These are phyloP conservation scores for Alnus rubra DNA, from an alignment of 306 rosid species.

Conservation along the genomic window DNA sequence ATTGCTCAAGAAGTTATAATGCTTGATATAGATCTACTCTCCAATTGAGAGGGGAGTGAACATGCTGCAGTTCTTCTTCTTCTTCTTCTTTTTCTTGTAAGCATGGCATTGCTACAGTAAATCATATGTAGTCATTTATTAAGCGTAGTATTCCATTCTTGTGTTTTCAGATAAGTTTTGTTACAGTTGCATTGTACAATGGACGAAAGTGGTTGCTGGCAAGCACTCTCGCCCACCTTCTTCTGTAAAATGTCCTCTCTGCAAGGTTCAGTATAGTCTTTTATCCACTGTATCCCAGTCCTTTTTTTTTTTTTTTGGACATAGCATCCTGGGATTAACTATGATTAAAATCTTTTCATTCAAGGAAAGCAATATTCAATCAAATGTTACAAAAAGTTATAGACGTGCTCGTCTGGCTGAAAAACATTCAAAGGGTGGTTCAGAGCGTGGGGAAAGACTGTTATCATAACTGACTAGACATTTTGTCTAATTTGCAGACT, in stretches of 20 bases:
- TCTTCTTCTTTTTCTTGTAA: background rate
- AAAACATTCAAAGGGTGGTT: background rate
- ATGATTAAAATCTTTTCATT: background rate
- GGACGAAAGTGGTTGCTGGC: constrained; percentile 71
- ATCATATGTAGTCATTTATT: background rate
- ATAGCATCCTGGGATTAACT: background rate
- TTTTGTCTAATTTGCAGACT: constrained; percentile 45
- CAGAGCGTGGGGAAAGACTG: background rate
- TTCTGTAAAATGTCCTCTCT: constrained; percentile 79
- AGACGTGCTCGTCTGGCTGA: background rate
- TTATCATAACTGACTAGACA: constrained; percentile 18
- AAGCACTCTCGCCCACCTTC: constrained; percentile 49
- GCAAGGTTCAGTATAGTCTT: constrained; percentile 64
- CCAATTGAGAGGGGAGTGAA: background rate
- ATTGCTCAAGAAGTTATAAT: background rate
- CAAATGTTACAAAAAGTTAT: background rate
- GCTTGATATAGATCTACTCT: background rate
- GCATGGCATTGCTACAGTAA: background rate
- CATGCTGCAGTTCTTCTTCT: no score
- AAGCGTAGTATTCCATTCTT: constrained; percentile 20
- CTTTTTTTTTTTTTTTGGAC: background rate
- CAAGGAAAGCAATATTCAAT: constrained; percentile 6
- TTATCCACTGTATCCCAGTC: background rate
- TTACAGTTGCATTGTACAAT: constrained; percentile 81
- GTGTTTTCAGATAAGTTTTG: constrained; percentile 76